A percentile compares a stretch with the other conserved stretches of the same genome.
phyloP scores from a whole-genome alignment of 2,329 filamentous ascomycete genomes.

The Fusarium concolor region DNA sequence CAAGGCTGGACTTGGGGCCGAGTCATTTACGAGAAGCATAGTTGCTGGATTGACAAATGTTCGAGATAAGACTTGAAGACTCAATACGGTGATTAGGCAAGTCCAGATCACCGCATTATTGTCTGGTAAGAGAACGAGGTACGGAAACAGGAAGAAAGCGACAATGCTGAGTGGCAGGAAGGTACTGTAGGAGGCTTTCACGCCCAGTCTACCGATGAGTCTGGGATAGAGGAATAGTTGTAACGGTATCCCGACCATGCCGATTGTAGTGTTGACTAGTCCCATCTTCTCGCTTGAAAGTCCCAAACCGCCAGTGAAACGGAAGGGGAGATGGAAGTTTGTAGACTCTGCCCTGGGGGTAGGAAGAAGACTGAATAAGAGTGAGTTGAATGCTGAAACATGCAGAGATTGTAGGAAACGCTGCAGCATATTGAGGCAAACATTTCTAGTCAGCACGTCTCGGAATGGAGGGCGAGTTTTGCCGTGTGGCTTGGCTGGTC shows the following conservation, averaged over 20 bases:
- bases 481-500: slow-evolving; percentile 49
- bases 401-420: slow-evolving; percentile 79
- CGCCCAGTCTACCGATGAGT: slow-evolving; percentile 26
- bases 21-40: slow-evolving; percentile 71
- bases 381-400: slow-evolving; percentile 78
- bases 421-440: slow-evolving; percentile 65
- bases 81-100: slow-evolving; percentile 60
- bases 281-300: slow-evolving; percentile 77
- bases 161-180: slow-evolving; percentile 63
- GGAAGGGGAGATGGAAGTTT: slow-evolving; percentile 61
- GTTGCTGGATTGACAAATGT: slow-evolving; percentile 74
- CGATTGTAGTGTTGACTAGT: slow-evolving; percentile 80
- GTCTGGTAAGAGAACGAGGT: slow-evolving; percentile 66
- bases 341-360: slow-evolving; percentile 69
- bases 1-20: slow-evolving; percentile 68
- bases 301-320: slow-evolving; percentile 81
- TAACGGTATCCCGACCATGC: slow-evolving; percentile 77
- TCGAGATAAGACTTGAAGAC: slow-evolving; percentile 76
- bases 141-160: slow-evolving; percentile 77
- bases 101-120: not conserved
- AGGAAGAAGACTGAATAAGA: slow-evolving; percentile 82
- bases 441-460: slow-evolving; percentile 67
- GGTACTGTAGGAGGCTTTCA: slow-evolving; percentile 18
- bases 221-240: slow-evolving; percentile 45
- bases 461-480: slow-evolving; percentile 63